phyloP scores from a whole-genome alignment of 1,139 yeast genomes.

The Pneumocystis canis region DNA sequence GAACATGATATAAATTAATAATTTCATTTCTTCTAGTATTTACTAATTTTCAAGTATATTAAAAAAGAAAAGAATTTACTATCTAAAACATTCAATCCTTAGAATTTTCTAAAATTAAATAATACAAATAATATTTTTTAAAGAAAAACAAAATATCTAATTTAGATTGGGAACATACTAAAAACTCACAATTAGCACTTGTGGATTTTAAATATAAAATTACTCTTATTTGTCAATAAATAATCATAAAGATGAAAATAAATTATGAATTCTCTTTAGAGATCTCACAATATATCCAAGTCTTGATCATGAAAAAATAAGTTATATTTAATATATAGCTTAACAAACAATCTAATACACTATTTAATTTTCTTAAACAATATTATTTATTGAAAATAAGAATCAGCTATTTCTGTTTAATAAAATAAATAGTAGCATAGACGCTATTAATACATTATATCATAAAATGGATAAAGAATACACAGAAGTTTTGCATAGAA shows the following conservation, averaged over 20 bases:
- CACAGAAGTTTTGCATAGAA: conserved; percentile 38
- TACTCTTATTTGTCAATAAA: conserved; percentile 64
- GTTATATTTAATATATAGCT: not conserved
- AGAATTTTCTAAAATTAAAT: conserved; percentile 23
- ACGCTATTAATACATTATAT: conserved; percentile 21
- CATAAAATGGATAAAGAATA: conserved; percentile 21
- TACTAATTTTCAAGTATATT: not conserved
- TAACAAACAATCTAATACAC: conserved; percentile 66
- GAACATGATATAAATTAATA: conserved; percentile 16
- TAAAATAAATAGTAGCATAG: conserved; percentile 31
- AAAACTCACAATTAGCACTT: conserved; percentile 53
- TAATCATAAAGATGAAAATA: conserved; percentile 69
- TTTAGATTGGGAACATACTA: conserved; percentile 65
- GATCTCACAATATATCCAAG: conserved; percentile 51
- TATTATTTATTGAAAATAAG: conserved; percentile 70
- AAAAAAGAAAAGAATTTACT: conserved; percentile 33
- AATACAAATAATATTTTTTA: conserved; percentile 36
- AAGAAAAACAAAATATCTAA: conserved; percentile 35
- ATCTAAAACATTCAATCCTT: conserved; percentile 55
- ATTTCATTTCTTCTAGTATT: not conserved
- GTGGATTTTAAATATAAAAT: conserved; percentile 58
- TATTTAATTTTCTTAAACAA: conserved; percentile 76
- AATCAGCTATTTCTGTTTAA: conserved; percentile 74
- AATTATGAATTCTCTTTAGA: conserved; percentile 65
- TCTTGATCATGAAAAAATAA: conserved; percentile 20